Evolutionary conservation across 768 basidiomycete species (phyloP).

Genomic region (Daedaleopsis sinensis): DNA sequence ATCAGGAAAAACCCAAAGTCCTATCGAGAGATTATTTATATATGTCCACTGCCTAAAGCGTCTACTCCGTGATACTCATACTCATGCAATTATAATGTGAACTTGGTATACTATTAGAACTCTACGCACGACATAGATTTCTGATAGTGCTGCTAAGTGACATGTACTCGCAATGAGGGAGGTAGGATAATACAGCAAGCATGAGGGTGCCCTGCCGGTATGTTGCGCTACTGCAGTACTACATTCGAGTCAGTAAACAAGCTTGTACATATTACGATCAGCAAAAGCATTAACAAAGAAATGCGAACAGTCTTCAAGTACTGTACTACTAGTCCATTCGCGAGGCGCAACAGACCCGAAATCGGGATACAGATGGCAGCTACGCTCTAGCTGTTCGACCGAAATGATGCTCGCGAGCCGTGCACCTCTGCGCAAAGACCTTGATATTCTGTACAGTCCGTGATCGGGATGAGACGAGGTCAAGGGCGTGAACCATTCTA

Average conservation of each 20-base stretch:
- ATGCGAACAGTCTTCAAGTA: constrained; percentile 31
- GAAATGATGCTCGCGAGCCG: constrained; percentile 29
- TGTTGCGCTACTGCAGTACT: too few relatives aligned
- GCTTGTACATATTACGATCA: constrained; percentile 32
- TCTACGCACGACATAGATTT: too few relatives aligned
- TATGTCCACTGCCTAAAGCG: too few relatives aligned
- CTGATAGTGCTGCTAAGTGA: too few relatives aligned
- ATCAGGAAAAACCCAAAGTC: too few relatives aligned
- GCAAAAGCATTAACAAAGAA: constrained; percentile 38
- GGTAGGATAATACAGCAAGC: too few relatives aligned
- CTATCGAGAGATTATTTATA: too few relatives aligned
- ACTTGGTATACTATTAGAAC: too few relatives aligned
- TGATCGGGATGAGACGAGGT: constrained; percentile 19
- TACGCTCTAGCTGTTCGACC: constrained; percentile 24
- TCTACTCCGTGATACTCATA: too few relatives aligned
- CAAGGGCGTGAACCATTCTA: constrained; percentile 34
- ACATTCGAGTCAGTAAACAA: neutral
- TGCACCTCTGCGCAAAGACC: constrained; percentile 5
- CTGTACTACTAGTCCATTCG: constrained; percentile 34
- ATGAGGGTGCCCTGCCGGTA: too few relatives aligned
- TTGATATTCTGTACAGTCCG: constrained; percentile 29
- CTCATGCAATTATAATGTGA: too few relatives aligned
- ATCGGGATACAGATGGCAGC: constrained; percentile 36
- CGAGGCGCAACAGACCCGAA: constrained; percentile 35
- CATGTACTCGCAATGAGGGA: too few relatives aligned